Base-by-base conservation (phyloP, 2,329 filamentous ascomycete genomes). In the Penicillium corylophilum region DNA sequence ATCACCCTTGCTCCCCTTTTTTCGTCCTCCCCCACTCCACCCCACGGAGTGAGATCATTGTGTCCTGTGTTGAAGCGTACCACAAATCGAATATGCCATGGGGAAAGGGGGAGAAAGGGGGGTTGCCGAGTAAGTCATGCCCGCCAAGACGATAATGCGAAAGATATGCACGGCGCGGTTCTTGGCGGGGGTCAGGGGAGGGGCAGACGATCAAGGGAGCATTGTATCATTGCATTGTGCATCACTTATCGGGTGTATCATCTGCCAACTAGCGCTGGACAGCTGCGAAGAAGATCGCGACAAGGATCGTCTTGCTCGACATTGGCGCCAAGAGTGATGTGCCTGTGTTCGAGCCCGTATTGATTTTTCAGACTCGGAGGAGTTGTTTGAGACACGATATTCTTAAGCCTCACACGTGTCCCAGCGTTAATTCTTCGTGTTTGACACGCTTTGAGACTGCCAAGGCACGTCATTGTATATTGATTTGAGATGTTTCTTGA, bases 111-210 rank as follows among this genome's bases (percentile, higher is more conserved):
- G 20, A 24, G 44, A 46, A 38, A 35, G 24, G 26, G 50, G 50
- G 48, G 41, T 13, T 44, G 29, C 29, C 44, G 47, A 54, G 55
- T 28, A 46, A 9, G 10, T 10, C 38, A 53, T 56, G 43, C 29
- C 31, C 35, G 60, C 60, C 59, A 63, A 63, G 60, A 62, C 63
- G 54, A 65, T 64, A 62, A 66, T 64, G 52, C 51, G 52, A 48
- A 53, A 56, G 57, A 4, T n/a, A 44, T 33, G 26, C 42, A 33
- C 35, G 35, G 42, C 18, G 16, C 12, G 10, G 16, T 18, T 44
- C 42, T 33, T 44, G 42, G 42, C 39, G 39, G 46, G 42, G 49
- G 53, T 55, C 46, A 57, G 54, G 54, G 54, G 45, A 28, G 13
- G 31, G 35, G 28, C 42, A 36, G 46, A 44, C 45, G 49, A 59